Percentiles rank a stretch among this genome's conserved stretches.
Conservation (phyloP, 2,329 filamentous ascomycete genomes). For the Colletotrichum sp. region DNA sequence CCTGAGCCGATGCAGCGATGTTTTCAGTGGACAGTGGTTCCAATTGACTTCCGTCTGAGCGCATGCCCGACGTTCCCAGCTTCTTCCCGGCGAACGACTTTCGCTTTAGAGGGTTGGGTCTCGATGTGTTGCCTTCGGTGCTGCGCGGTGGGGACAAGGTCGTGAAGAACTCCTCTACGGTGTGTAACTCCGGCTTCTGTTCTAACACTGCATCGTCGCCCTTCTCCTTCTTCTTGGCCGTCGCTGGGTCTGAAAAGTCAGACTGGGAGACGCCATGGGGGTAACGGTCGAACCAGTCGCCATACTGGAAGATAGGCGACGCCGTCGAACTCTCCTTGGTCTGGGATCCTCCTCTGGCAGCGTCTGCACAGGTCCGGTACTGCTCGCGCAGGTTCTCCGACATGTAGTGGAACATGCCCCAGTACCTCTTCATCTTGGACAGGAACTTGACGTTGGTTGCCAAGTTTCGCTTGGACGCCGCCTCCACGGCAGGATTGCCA, state of each 20-base stretch:
- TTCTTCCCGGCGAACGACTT: constrained; percentile 42
- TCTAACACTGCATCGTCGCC: constrained; percentile 89
- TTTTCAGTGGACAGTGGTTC: constrained; percentile 24
- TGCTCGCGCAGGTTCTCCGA: constrained; percentile 89
- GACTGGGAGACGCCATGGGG: constrained; percentile 87
- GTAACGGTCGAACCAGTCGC: constrained; percentile 96
- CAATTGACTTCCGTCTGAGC: constrained; percentile 21
- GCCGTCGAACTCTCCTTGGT: constrained; percentile 51
- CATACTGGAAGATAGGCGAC: constrained; percentile 85
- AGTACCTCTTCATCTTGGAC: constrained; percentile 94
- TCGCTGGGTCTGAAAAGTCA: constrained; percentile 80
- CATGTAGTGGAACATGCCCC: constrained; percentile 99
- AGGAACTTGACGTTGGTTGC: constrained; percentile 89
- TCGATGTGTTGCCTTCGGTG: constrained; percentile 36
- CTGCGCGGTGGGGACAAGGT: constrained; percentile 72
- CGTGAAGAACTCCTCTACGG: constrained; percentile 92
- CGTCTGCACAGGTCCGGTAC: constrained; percentile 84
- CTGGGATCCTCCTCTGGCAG: constrained; percentile 70
- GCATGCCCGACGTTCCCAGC: constrained; percentile 20
- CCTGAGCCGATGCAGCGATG: constrained; percentile 39
- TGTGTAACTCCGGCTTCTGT: constrained; percentile 88
- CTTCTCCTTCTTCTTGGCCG: constrained; percentile 72
- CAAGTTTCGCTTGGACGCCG: constrained; percentile 81
- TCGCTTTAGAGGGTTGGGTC: constrained; percentile 32
- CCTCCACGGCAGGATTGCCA: constrained; percentile 77